These are phyloP conservation scores for Phytophthora pistaciae DNA, from an alignment of 352 stramenopile genomes.

Conservation along the genomic window DNA sequence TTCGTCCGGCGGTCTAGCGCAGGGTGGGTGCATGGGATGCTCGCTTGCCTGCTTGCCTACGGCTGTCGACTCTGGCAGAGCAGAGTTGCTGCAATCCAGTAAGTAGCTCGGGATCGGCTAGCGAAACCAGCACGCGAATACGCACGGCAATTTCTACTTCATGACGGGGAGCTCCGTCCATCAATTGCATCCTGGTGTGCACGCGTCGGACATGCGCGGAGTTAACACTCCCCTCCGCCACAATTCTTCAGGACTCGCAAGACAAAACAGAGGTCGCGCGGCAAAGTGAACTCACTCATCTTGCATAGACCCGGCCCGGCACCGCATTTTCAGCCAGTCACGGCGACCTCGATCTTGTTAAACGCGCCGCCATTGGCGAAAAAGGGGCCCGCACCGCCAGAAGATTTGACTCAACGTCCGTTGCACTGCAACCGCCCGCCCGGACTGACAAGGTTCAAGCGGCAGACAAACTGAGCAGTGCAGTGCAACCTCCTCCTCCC, in stretches of 20 bases:
- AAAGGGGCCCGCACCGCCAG: constrained; percentile 6
- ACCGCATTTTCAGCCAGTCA: background rate
- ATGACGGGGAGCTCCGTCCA: background rate
- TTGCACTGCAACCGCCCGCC: constrained; percentile 2
- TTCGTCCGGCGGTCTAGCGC: background rate
- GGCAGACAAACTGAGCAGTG: background rate
- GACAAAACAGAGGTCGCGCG: background rate
- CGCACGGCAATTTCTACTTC: background rate
- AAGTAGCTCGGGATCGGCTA: no score
- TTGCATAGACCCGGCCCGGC: background rate
- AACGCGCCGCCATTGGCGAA: constrained; percentile 8
- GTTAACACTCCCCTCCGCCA: background rate
- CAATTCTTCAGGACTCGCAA: background rate
- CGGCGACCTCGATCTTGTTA: background rate
- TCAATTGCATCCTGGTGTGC: no score
- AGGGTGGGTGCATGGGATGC: constrained; percentile 1
- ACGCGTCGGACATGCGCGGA: background rate
- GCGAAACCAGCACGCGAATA: no score
- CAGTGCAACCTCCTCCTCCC: constrained; percentile 13
- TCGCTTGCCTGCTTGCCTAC: background rate
- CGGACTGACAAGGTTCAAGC: constrained; percentile 7
- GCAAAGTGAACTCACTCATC: constrained; percentile 10
- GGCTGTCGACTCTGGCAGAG: background rate
- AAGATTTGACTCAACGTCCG: constrained; percentile 6
- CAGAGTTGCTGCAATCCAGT: no score